These are phyloP conservation scores for Tritrichomonas foetus DNA, from an alignment of 208 protist genomes.

Conservation along the genomic window DNA sequence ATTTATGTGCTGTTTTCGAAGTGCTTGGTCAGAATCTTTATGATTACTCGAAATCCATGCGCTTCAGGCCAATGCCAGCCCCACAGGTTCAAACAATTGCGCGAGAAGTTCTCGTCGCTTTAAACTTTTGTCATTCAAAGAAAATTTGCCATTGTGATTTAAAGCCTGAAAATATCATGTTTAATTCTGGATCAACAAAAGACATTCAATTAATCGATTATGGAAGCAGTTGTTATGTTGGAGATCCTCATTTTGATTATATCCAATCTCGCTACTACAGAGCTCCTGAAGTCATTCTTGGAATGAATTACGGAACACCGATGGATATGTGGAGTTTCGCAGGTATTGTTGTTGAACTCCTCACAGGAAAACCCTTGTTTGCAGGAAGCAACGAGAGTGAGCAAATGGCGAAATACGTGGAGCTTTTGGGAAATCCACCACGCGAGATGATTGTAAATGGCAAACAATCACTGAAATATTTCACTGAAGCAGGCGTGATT, in stretches of 20 bases:
- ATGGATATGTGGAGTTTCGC: constrained; percentile 64
- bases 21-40: background rate
- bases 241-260: background rate
- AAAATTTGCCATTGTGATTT: constrained; percentile 5
- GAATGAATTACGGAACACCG: constrained; percentile 45
- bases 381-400: background rate
- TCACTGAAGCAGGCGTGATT: background rate
- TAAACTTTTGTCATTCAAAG: constrained; percentile 34
- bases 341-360: constrained; percentile 58
- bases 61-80: background rate
- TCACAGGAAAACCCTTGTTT: constrained; percentile 57
- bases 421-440: background rate
- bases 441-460: background rate
- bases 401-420: background rate
- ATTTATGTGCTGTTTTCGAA: background rate
- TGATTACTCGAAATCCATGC: background rate
- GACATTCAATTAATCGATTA: background rate
- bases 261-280: constrained; percentile 61
- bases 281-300: constrained; percentile 61
- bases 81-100: background rate
- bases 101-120: background rate
- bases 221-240: background rate
- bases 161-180: background rate
- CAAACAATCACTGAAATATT: background rate
- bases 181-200: background rate